phyloP scores from a whole-genome alignment of 169 alveolate species.

The Fabrea salina region DNA sequence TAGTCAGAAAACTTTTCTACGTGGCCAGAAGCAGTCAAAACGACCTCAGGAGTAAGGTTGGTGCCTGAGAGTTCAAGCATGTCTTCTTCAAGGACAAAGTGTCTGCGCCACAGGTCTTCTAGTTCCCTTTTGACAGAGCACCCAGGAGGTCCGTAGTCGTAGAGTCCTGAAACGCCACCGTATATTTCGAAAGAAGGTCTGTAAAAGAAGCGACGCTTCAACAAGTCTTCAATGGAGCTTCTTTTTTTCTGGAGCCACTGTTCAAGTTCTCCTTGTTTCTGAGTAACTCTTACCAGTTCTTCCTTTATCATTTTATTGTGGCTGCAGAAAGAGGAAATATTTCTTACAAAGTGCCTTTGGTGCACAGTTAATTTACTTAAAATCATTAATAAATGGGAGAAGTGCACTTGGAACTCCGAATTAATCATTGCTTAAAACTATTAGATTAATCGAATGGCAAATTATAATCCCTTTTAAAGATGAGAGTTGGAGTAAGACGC shows the following conservation, averaged over 20 bases:
- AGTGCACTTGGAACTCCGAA: too few species aligned
- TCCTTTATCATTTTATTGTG: background rate
- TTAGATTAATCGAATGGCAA: too few species aligned
- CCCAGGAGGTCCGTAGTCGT: constrained; percentile 97
- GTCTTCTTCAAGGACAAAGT: constrained; percentile 94
- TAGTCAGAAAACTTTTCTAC: constrained; percentile 96
- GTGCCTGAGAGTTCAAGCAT: constrained; percentile 93
- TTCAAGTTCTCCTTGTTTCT: background rate
- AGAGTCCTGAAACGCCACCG: constrained; percentile 96
- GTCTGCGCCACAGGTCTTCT: constrained; percentile 95
- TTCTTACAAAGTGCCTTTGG: too few species aligned
- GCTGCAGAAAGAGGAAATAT: too few species aligned
- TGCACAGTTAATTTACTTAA: too few species aligned
- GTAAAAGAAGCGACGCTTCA: constrained; percentile 90
- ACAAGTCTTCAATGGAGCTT: constrained; percentile 83
- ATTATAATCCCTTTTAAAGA: too few species aligned
- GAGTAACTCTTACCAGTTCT: too few species aligned
- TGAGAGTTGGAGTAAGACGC: too few species aligned
- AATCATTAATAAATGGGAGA: too few species aligned
- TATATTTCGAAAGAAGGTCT: constrained; percentile 93
- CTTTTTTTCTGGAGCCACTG: background rate
- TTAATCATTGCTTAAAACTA: too few species aligned
- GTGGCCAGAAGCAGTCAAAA: constrained; percentile 95
- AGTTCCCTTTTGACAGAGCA: constrained; percentile 93
- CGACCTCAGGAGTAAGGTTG: constrained; percentile 91